These are phyloP conservation scores for Penicillium bialowiezense DNA, from an alignment of 495 filamentous ascomycete species.

Conservation along the genomic window DNA sequence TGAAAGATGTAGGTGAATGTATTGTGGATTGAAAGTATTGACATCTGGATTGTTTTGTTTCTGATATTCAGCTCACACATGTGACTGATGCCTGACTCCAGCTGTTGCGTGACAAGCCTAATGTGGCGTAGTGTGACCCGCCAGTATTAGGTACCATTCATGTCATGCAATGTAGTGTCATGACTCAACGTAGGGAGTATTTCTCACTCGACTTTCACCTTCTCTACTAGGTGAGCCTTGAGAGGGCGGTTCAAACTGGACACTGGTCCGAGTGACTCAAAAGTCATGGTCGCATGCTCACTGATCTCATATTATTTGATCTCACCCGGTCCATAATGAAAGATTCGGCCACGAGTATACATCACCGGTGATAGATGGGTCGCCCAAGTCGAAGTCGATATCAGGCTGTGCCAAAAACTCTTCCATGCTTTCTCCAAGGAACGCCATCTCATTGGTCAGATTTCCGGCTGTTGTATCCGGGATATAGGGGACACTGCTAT, in stretches of 20 bases:
- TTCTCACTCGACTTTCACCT: too few relatives aligned
- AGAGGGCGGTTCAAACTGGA: too few relatives aligned
- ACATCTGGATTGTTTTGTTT: too few relatives aligned
- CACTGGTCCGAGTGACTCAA: too few relatives aligned
- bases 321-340: constrained; percentile 21
- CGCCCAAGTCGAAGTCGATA: constrained; percentile 17
- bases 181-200: too few relatives aligned
- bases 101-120: constrained; percentile 5
- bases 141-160: too few relatives aligned
- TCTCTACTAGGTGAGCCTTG: too few relatives aligned
- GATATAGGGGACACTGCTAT: background rate
- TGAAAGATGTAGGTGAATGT: too few relatives aligned
- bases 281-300: too few relatives aligned
- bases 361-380: constrained; percentile 17
- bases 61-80: background rate
- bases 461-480: constrained; percentile 5
- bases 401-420: constrained; percentile 25
- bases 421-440: constrained; percentile 30
- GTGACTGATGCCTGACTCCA: constrained; percentile 2
- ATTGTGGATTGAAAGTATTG: too few relatives aligned
- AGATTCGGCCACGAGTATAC: constrained; percentile 22
- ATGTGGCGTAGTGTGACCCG: constrained; percentile 7
- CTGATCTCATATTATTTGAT: too few relatives aligned
- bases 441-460: constrained; percentile 24
- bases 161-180: background rate